These are phyloP conservation scores for Trametes meyenii DNA, from an alignment of 768 basidiomycete species.

Conservation along the genomic window DNA sequence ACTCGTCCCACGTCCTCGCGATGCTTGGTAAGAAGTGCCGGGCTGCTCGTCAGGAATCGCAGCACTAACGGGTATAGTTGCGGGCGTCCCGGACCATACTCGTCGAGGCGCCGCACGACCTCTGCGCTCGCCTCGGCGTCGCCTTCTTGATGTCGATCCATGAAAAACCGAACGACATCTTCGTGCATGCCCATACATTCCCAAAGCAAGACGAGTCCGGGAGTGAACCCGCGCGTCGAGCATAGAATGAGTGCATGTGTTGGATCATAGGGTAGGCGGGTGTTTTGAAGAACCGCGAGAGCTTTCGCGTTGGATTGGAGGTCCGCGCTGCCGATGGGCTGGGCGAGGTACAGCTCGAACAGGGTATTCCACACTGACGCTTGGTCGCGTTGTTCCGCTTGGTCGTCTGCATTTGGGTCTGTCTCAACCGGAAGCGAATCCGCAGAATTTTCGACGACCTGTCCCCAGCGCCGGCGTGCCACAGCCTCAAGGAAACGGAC, in stretches of 20 bases:
- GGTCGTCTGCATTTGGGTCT: constrained; percentile 42
- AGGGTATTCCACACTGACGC: constrained; percentile 94
- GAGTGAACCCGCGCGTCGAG: constrained; percentile 78
- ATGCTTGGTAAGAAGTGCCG: constrained; percentile 73
- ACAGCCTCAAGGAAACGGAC: constrained; percentile 88
- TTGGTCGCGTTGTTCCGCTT: constrained; percentile 66
- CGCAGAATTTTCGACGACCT: constrained; percentile 52
- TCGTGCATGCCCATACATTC: constrained; percentile 96
- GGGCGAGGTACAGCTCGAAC: constrained; percentile 86
- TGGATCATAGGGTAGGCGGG: constrained; percentile 74
- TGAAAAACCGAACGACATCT: constrained; percentile 92
- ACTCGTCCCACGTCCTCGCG: constrained; percentile 69
- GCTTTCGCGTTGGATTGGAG: constrained; percentile 62
- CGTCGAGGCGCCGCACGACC: constrained; percentile 72
- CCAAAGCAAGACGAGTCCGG: constrained; percentile 88
- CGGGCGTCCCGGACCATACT: constrained; percentile 72
- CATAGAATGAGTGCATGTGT: constrained; percentile 96
- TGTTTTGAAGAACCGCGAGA: constrained; percentile 64
- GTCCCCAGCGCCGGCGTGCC: constrained; percentile 77
- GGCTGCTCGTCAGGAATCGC: constrained; percentile 84
- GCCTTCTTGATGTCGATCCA: constrained; percentile 61
- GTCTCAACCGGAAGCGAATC: constrained; percentile 21
- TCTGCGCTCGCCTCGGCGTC: constrained; percentile 44
- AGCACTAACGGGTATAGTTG: constrained; percentile 87
- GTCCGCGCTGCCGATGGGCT: constrained; percentile 42